Percentiles rank a stretch among this genome's conserved stretches.
Evolutionary conservation across 208 protist genomes (phyloP).

Genomic region (Phytomonas francai): DNA sequence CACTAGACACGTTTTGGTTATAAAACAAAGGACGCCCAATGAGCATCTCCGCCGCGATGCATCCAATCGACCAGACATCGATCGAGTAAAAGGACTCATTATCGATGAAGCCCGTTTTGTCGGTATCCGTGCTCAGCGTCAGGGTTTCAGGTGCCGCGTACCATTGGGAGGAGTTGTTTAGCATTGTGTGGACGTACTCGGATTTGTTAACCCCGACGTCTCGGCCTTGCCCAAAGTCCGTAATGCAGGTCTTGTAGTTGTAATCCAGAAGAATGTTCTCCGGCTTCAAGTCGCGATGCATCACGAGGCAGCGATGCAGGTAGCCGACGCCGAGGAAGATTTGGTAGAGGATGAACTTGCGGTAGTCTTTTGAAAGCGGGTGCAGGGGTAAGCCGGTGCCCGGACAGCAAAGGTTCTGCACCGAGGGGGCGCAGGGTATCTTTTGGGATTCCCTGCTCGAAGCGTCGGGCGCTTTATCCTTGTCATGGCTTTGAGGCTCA

Average conservation of each 20-base stretch:
- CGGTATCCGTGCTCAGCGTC: constrained; percentile 62
- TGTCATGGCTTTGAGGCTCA: background rate
- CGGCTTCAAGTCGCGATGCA: constrained; percentile 92
- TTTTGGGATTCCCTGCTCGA: background rate
- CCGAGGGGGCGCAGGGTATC: background rate
- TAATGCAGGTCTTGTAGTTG: constrained; percentile 89
- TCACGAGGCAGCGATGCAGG: constrained; percentile 80
- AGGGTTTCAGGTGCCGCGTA: constrained; percentile 98
- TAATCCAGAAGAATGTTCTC: constrained; percentile 88
- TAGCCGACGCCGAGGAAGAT: constrained; percentile 94
- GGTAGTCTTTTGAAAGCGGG: constrained; percentile 93
- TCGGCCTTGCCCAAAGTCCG: constrained; percentile 96
- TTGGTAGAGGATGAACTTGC: constrained; percentile 96
- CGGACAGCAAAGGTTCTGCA: constrained; percentile 17
- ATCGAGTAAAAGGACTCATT: constrained; percentile 61
- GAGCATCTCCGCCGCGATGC: constrained; percentile 89
- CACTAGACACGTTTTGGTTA: constrained; percentile 79
- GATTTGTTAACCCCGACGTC: constrained; percentile 43
- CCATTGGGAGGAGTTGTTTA: constrained; percentile 91
- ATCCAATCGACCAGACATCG: constrained; percentile 90
- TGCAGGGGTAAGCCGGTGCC: constrained; percentile 50
- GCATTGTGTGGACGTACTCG: constrained; percentile 45
- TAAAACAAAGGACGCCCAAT: constrained; percentile 73
- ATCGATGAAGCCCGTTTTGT: constrained; percentile 73
- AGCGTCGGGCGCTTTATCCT: background rate